A percentile compares a stretch with the other conserved stretches of the same genome.
phyloP scores from a whole-genome alignment of 129 eudicot species.

The Helichrysum umbraculigerum region DNA sequence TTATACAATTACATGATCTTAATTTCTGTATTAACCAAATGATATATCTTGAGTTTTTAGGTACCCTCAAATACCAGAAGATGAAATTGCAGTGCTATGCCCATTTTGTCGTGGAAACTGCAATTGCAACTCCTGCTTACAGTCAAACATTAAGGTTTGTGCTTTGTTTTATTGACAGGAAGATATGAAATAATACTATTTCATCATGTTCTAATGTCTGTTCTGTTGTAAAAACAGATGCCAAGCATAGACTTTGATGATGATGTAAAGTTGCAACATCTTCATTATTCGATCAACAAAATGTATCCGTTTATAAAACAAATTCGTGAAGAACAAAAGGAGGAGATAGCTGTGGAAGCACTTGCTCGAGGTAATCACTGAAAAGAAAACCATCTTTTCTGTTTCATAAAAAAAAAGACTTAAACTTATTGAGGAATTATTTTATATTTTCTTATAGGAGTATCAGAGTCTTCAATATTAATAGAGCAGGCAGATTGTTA shows the following conservation, averaged over 20 bases:
- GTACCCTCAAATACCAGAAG: slow-evolving; percentile 67
- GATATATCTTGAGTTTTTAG: slow-evolving; percentile 30
- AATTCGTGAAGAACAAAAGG: slow-evolving; percentile 60
- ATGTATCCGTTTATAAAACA: slow-evolving; percentile 58
- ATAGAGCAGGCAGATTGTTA: too few relatives aligned
- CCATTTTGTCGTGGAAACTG: slow-evolving; percentile 81
- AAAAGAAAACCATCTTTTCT: background rate
- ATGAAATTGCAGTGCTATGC: slow-evolving; percentile 55
- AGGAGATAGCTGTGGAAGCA: slow-evolving; percentile 59
- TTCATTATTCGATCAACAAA: slow-evolving; percentile 51
- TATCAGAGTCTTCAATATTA: too few relatives aligned
- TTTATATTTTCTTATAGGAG: too few relatives aligned
- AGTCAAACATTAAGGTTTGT: slow-evolving; percentile 57
- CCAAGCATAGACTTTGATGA: slow-evolving; percentile 43
- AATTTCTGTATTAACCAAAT: background rate
- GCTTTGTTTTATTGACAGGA: background rate
- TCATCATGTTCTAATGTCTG: background rate
- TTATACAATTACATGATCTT: background rate
- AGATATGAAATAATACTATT: background rate
- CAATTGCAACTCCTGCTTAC: slow-evolving; percentile 82
- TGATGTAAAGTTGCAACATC: slow-evolving; percentile 53
- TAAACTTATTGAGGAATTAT: too few relatives aligned
- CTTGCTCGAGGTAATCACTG: slow-evolving; percentile 47
- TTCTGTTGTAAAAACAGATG: slow-evolving; percentile 37
- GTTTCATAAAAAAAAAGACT: too few relatives aligned